phyloP scores from a whole-genome alignment of 1,284 basidiomycete species.

The Ustilago tritici region DNA sequence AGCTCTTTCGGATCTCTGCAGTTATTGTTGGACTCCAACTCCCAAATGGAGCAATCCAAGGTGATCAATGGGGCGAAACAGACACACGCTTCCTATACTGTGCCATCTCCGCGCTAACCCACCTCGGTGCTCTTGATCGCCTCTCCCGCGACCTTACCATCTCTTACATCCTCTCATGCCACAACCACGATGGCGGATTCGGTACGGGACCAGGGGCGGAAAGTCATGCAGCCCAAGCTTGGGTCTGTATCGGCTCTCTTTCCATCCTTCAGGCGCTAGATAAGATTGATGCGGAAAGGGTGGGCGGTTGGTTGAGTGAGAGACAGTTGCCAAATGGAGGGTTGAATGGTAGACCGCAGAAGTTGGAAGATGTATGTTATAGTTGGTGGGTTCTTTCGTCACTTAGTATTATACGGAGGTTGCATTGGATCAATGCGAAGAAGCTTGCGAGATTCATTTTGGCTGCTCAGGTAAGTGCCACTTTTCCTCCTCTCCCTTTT shows the following conservation, averaged over 20 bases:
- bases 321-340: conserved; percentile 92
- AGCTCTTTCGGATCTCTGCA: background rate
- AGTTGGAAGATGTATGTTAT: conserved; percentile 98
- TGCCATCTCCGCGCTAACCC: conserved; percentile 82
- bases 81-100: conserved; percentile 94
- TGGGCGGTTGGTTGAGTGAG: conserved; percentile 93
- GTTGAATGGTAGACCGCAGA: conserved; percentile 94
- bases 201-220: conserved; percentile 86
- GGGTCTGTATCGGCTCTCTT: conserved; percentile 86
- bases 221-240: conserved; percentile 92
- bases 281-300: conserved; percentile 70
- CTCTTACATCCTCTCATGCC: conserved; percentile 80
- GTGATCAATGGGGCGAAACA: conserved; percentile 88
- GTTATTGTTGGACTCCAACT: conserved; percentile 80
- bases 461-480: conserved; percentile 79
- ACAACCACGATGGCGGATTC: conserved; percentile 96
- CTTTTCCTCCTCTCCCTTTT: too few species aligned
- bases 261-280: conserved; percentile 87
- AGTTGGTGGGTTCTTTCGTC: conserved; percentile 96
- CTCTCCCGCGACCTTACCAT: conserved; percentile 75
- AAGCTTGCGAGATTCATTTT: conserved; percentile 86
- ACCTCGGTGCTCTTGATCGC: conserved; percentile 76
- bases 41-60: conserved; percentile 82
- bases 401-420: conserved; percentile 83
- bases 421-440: conserved; percentile 90